Percentiles rank a stretch among this genome's conserved stretches.
Evolutionary conservation across 768 basidiomycete genomes (phyloP).

Genomic region (Amanita exitialis): DNA sequence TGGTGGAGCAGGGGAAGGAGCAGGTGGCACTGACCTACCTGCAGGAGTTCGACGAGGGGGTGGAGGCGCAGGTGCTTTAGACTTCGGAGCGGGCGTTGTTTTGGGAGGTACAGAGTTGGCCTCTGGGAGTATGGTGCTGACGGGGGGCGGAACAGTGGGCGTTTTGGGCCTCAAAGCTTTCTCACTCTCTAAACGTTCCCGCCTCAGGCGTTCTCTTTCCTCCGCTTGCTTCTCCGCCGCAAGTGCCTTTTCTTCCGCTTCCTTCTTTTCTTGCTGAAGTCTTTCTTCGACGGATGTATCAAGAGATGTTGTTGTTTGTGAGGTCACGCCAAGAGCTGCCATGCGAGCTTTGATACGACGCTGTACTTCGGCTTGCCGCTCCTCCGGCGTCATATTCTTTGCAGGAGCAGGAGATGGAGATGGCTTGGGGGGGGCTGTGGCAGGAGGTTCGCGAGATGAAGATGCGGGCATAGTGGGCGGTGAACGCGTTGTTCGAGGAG

Average conservation of each 20-base stretch:
- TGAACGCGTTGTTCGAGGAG: constrained; percentile 35
- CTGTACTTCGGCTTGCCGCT: constrained; percentile 74
- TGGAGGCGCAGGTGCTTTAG: constrained; percentile 23
- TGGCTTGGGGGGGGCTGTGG: constrained; percentile 33
- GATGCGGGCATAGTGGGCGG: constrained; percentile 47
- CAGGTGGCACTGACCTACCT: constrained; percentile 15
- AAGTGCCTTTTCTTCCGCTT: constrained; percentile 79
- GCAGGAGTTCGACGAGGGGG: constrained; percentile 32
- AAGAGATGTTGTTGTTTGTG: constrained; percentile 38
- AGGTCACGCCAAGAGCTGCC: constrained; percentile 69
- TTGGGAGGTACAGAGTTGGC: constrained; percentile 27
- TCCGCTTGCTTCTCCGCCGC: constrained; percentile 75
- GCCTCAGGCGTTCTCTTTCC: constrained; percentile 64
- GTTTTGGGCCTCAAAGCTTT: constrained; percentile 43
- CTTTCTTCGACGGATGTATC: constrained; percentile 82
- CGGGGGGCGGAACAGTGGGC: constrained; percentile 22
- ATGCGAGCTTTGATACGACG: constrained; percentile 78
- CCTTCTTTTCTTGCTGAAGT: constrained; percentile 76
- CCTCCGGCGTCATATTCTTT: constrained; percentile 82
- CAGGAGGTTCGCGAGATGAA: constrained; percentile 35
- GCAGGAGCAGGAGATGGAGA: constrained; percentile 49
- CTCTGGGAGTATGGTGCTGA: constrained; percentile 15
- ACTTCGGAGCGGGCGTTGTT: constrained; percentile 13
- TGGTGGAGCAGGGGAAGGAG: constrained; percentile 13
- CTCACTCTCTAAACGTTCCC: constrained; percentile 68